These are phyloP conservation scores for Lumnitzera littorea DNA, from an alignment of 345 rosid species.

Conservation along the genomic window DNA sequence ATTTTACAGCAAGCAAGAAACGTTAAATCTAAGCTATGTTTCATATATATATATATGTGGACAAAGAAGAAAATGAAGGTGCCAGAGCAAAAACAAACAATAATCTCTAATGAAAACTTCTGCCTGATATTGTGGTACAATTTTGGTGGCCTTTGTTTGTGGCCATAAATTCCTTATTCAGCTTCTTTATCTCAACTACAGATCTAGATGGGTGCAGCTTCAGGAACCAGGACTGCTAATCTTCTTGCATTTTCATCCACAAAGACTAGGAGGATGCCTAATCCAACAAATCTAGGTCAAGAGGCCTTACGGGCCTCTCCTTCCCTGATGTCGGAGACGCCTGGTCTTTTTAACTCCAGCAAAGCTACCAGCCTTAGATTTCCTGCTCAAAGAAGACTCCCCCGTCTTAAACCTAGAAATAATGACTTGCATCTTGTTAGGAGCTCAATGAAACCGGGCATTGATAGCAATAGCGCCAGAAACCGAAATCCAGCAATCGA, in stretches of 20 bases:
- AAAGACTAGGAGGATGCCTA: slow-evolving; percentile 4
- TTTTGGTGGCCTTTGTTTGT: slow-evolving; percentile 5
- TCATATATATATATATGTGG: no score
- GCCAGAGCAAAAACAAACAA: no score
- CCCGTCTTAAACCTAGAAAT: not conserved
- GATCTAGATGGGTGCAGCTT: slow-evolving; percentile 14
- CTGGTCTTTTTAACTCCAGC: slow-evolving; percentile 3
- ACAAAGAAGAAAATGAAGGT: no score
- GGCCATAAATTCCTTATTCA: not conserved
- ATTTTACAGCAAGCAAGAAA: no score
- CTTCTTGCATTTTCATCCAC: slow-evolving; percentile 5
- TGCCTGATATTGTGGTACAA: not conserved
- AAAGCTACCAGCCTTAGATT: slow-evolving; percentile 8
- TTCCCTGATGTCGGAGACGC: slow-evolving; percentile 7
- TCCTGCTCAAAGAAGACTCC: not conserved
- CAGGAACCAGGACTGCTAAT: slow-evolving; percentile 5
- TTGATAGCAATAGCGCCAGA: slow-evolving; percentile 21
- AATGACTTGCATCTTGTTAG: slow-evolving; percentile 10
- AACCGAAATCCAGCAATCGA: slow-evolving; percentile 9
- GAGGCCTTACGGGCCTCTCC: slow-evolving; percentile 8
- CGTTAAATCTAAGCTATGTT: no score
- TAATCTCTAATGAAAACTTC: no score
- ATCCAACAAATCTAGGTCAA: slow-evolving; percentile 9
- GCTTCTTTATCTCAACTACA: slow-evolving; percentile 1
- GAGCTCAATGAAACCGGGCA: slow-evolving; percentile 28